phyloP scores from a whole-genome alignment of 495 filamentous ascomycete species.

The Penicillium odoratum region DNA sequence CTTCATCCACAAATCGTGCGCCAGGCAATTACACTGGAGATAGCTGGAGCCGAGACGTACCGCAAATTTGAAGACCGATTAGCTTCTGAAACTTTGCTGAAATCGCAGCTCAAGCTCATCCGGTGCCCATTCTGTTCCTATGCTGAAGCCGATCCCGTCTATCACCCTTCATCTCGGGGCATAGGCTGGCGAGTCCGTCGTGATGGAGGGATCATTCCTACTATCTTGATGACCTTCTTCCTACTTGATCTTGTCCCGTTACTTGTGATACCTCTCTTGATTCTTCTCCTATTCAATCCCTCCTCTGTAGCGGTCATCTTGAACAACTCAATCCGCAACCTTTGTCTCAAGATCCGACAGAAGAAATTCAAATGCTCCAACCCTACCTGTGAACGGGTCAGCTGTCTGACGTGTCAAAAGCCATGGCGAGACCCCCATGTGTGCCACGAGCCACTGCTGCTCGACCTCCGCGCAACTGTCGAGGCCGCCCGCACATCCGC shows the following conservation, averaged over 20 bases:
- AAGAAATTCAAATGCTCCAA: conserved; percentile 74
- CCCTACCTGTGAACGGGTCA: conserved; percentile 61
- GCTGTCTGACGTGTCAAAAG: conserved; percentile 74
- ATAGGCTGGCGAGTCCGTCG: conserved; percentile 51
- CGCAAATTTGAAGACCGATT: conserved; percentile 74
- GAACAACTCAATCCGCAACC: conserved; percentile 56
- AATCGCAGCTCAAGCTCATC: conserved; percentile 71
- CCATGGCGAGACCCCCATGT: conserved; percentile 67
- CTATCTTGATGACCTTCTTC: conserved; percentile 36
- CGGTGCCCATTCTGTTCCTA: conserved; percentile 91
- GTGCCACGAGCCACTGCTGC: conserved; percentile 61
- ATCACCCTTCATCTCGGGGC: conserved; percentile 52
- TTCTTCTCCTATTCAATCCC: conserved; percentile 42
- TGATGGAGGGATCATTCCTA: conserved; percentile 40
- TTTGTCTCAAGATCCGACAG: conserved; percentile 63
- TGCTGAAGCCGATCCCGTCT: conserved; percentile 80
- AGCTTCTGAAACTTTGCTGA: conserved; percentile 67
- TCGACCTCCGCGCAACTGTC: conserved; percentile 80
- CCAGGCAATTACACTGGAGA: conserved; percentile 66
- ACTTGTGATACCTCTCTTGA: conserved; percentile 48
- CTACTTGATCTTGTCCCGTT: conserved; percentile 54
- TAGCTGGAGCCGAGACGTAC: conserved; percentile 66
- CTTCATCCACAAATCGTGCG: conserved; percentile 67
- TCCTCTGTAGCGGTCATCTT: conserved; percentile 43
- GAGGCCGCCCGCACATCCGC: conserved; percentile 90